Conservation (phyloP, 495 filamentous ascomycete species). For the Hyaloscypha finlandica region DNA sequence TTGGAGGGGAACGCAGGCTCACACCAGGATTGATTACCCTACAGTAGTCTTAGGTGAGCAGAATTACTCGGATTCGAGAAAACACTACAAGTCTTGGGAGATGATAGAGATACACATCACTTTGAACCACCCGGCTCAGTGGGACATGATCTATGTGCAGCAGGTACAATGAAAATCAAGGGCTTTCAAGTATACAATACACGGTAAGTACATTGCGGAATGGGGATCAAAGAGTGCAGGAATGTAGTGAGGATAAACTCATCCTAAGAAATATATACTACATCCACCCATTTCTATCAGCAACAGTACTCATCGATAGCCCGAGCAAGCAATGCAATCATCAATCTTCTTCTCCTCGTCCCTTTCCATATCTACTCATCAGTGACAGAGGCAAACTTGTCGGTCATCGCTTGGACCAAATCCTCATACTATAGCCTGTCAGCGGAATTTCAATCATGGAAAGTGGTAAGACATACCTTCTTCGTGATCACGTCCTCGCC, state of each 20-base stretch:
- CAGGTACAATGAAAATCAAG: too few relatives aligned
- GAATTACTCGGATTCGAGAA: too few relatives aligned
- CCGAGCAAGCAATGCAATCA: conserved; percentile 26
- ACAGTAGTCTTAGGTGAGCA: too few relatives aligned
- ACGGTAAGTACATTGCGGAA: not conserved
- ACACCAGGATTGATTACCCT: too few relatives aligned
- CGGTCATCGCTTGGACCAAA: conserved; percentile 84
- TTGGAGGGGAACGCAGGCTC: too few relatives aligned
- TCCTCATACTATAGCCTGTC: conserved; percentile 71
- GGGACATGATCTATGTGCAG: too few relatives aligned
- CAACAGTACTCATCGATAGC: conserved; percentile 19
- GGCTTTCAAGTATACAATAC: too few relatives aligned
- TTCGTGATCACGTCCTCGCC: conserved; percentile 72
- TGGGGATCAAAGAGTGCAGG: conserved; percentile 1
- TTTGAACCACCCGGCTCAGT: too few relatives aligned
- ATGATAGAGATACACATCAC: too few relatives aligned
- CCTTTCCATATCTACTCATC: conserved; percentile 68
- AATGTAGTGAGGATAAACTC: conserved; percentile 27
- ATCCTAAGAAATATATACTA: conserved; percentile 31
- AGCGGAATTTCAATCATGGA: conserved; percentile 12
- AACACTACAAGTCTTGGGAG: too few relatives aligned
- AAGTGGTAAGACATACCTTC: conserved; percentile 58
- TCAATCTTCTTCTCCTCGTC: not conserved
- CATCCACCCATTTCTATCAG: conserved; percentile 20
- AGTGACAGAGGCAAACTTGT: conserved; percentile 90